Evolutionary conservation across 2,329 filamentous ascomycete genomes (phyloP), one percentile per base, ranked within the genome.

Genomic region (Alternaria panax): DNA sequence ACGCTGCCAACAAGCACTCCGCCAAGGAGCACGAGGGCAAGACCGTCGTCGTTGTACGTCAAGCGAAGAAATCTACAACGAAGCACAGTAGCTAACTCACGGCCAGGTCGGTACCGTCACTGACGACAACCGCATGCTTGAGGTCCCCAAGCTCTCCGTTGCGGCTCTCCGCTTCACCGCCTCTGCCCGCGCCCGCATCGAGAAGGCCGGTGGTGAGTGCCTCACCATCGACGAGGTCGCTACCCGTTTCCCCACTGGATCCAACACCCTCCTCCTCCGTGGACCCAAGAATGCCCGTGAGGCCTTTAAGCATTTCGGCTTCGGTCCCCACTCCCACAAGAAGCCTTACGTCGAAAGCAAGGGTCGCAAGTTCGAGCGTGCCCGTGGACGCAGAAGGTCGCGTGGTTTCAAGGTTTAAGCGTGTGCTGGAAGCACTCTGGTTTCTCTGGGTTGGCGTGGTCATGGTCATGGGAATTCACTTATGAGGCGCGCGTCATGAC

Each of bases 371-470:
- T 99, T 99, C 87, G 96, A 99, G 90, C 88, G 89, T 79, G 95
- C 93, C 79, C 93, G 95, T 95, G 96, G 95, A 84, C 93, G 95
- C 85, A 96, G 95, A 90, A 88, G 93, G 82, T 98, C 93, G 78
- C 89, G 92, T 80, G 95, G 96, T 88, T 99, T 99, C 93, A 99
- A 99, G 93, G 95, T 99, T 82, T 99, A 97, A 92, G 66, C 67
- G 64, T 65, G 60, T 69, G 64, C 68, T 66, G 55, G 59, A 66
- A 63, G 63, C 66, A 66, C 68, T 68, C 67, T 63, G 67, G 68
- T 75, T 77, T 76, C 67, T 76, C 73, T 73, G 73, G 74, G 71
- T 75, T 71, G 75, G 72, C 74, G 71, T 75, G 74, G 72, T 71
- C 72, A 72, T 70, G 71, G 70, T 73, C 69, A 70, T 69, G 68